Base-by-base conservation (phyloP, 140 eudicot species). In the Anethum foeniculum region DNA sequence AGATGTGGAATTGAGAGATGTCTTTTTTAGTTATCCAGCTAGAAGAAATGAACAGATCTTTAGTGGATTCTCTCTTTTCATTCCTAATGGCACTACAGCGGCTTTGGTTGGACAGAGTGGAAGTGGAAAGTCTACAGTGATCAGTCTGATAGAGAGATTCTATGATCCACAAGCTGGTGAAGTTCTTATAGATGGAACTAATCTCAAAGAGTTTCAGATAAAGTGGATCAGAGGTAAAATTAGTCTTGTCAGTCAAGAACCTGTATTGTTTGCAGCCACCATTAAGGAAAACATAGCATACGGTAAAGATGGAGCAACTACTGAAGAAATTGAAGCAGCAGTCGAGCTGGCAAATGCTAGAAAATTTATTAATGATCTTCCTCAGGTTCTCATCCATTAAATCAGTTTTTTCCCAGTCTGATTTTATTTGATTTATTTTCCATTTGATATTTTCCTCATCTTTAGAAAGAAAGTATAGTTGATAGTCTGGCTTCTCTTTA, bases 161-260 rank as follows among this genome's bases (percentile, higher is more conserved):
- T 85, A 85, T 15, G 88, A 85, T 79, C 85, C 88, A 43, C 71
- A 41, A 51, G 48, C 48, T 25, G 88, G 88, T 46, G 67, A 60
- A 44, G 81, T 85, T 72, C 79, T 68, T 47, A 71, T 85, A 6
- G 88, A 85, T 78, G 85, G 88, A 77, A 43, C 43, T 41, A 77
- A 52, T 72, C 68, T 85, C 43, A 85, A 47, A 62, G 32, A 28
- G 38, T 75, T 82, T 27, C 78, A 85, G 48, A 47, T 85, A 0
- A 85, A 82, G 39, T 85, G 82, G 85, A 67, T 85, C 27, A 80
- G 88, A 73, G n/a, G 46, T 28, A 77, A 82, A 47, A 79, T 85
- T 21, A 85, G 83, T 34, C 78, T 85, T 16, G 85, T 85, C 43
- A 81, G 83, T 62, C 88, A 85, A 60, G 88, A 85, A 49, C 88